phyloP scores from a whole-genome alignment of 2,329 filamentous ascomycete species.

The Phaeosphaeria sp. region DNA sequence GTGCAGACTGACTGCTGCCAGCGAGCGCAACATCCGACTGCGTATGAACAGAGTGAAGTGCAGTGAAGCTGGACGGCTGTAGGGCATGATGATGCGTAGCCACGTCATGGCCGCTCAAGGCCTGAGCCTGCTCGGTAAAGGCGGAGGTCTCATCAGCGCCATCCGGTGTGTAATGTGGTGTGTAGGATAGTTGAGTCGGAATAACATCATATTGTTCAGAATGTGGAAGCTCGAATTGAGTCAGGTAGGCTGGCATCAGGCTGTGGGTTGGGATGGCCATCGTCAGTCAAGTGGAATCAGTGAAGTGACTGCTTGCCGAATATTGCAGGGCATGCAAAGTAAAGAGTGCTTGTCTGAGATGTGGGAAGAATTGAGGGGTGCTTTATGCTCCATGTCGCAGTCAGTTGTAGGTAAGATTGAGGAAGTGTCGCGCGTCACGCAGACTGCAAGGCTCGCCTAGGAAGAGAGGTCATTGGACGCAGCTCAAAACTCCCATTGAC shows the following conservation, averaged over 20 bases:
- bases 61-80: no score
- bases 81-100: neutral
- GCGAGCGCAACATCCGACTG: no score
- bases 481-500: slow-evolving; percentile 4
- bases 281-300: neutral
- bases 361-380: no score
- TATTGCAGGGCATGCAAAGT: neutral
- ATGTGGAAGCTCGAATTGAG: neutral
- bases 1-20: neutral
- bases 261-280: neutral
- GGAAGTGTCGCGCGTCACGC: neutral
- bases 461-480: neutral
- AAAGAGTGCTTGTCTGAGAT: neutral
- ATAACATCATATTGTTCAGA: neutral
- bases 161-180: neutral
- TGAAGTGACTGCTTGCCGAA: neutral
- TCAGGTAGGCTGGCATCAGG: no score
- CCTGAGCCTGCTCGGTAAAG: neutral
- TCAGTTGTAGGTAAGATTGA: neutral
- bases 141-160: neutral
- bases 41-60: no score
- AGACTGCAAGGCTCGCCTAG: neutral
- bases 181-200: neutral
- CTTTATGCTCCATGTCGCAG: neutral
- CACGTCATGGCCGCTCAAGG: no score